Conservation (phyloP, 2,329 filamentous ascomycete species). For the Ceratocystis variospora region DNA sequence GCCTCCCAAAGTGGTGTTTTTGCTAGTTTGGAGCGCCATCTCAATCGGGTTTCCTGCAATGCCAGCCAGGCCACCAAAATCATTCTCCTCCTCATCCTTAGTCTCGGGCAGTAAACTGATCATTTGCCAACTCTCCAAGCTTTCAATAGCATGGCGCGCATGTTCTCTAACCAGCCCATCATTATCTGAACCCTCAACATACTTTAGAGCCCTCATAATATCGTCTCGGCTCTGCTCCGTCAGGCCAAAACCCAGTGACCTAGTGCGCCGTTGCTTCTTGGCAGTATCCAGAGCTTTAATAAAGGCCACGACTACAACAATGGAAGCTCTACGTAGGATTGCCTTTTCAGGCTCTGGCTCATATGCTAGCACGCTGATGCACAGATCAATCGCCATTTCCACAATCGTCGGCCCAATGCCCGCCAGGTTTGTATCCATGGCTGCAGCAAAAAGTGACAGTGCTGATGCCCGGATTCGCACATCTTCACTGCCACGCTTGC, state of each 20-base stretch:
- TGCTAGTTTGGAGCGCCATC: conserved; percentile 20
- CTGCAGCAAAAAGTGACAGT: conserved; percentile 47
- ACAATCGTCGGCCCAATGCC: conserved; percentile 41
- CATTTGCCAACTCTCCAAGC: conserved; percentile 48
- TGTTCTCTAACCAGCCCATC: conserved; percentile 57
- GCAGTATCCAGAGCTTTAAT: conserved; percentile 45
- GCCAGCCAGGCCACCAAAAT: conserved; percentile 24
- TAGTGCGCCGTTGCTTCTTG: conserved; percentile 31
- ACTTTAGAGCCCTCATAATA: conserved; percentile 47
- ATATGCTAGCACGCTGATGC: conserved; percentile 46
- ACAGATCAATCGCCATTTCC: conserved; percentile 47
- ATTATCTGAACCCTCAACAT: conserved; percentile 50
- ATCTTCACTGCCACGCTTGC: conserved; percentile 52
- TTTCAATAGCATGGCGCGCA: conserved; percentile 52
- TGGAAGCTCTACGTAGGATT: conserved; percentile 53
- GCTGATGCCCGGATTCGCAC: conserved; percentile 56
- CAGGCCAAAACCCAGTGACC: conserved; percentile 38
- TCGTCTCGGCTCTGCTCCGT: conserved; percentile 44
- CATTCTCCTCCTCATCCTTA: conserved; percentile 27
- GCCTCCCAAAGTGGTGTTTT: background rate
- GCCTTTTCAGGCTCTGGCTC: conserved; percentile 47
- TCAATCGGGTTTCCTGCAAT: conserved; percentile 21
- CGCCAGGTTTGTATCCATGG: conserved; percentile 46
- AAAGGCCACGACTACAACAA: conserved; percentile 48
- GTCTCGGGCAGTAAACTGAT: conserved; percentile 33